Evolutionary conservation across 306 rosid species (phyloP).

Genomic region (Lathyrus oleraceus): DNA sequence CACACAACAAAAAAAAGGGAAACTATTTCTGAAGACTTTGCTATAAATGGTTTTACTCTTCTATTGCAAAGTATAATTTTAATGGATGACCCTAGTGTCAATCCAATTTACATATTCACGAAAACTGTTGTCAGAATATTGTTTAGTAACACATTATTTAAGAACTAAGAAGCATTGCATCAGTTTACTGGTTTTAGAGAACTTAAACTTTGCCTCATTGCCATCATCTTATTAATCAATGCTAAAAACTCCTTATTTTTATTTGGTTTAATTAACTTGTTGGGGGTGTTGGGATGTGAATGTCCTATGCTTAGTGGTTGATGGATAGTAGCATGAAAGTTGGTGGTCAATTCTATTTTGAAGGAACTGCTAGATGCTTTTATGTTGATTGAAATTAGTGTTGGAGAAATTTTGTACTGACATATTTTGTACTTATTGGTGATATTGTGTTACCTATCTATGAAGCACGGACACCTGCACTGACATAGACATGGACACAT

Average conservation of each 20-base stretch:
- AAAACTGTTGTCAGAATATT: constrained; percentile 2
- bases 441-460: not conserved
- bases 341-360: not conserved
- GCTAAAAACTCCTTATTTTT: not conserved
- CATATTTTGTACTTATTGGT: not conserved
- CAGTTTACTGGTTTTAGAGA: not conserved
- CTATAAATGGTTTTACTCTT: constrained; percentile 13
- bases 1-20: not conserved
- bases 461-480: too few species aligned
- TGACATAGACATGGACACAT: too few species aligned
- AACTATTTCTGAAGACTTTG: not conserved
- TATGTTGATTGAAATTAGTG: constrained; percentile 11
- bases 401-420: constrained; percentile 13
- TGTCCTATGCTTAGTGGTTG: not conserved
- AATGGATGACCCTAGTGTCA: not conserved
- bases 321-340: constrained; percentile 16
- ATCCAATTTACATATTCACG: constrained; percentile 3
- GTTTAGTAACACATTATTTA: constrained; percentile 1
- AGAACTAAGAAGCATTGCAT: not conserved
- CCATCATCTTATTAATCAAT: not conserved
- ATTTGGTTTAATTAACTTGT: not conserved
- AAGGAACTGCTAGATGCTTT: constrained; percentile 1
- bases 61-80: not conserved
- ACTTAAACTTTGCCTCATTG: not conserved
- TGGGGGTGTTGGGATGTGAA: constrained; percentile 7